These are phyloP conservation scores for Boletus reticulatus DNA, from an alignment of 768 basidiomycete species.

Conservation along the genomic window DNA sequence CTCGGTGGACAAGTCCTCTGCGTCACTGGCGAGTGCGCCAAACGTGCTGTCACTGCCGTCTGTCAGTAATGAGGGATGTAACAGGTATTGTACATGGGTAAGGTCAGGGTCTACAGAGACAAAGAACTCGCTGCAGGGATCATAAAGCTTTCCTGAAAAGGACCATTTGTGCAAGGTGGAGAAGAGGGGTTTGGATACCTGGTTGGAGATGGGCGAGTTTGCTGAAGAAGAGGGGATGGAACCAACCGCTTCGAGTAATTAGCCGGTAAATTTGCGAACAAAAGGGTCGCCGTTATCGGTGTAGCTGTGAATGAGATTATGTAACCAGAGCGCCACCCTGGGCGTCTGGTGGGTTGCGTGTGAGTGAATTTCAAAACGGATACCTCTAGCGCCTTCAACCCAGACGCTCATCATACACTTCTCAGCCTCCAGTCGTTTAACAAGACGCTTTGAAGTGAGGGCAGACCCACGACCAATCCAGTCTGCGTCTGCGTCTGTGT, in stretches of 20 bases:
- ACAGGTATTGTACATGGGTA: conserved; percentile 59
- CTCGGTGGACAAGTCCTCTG: conserved; percentile 54
- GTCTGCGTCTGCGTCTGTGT: conserved; percentile 10
- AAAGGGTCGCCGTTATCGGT: conserved; percentile 99
- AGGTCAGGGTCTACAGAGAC: conserved; percentile 85
- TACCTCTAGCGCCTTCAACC: too few species aligned
- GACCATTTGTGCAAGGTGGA: conserved; percentile 91
- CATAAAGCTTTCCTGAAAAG: conserved; percentile 92
- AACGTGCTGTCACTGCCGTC: conserved; percentile 65
- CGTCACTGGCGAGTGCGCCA: conserved; percentile 49
- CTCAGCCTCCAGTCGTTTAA: conserved; percentile 91
- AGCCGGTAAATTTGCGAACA: conserved; percentile 85
- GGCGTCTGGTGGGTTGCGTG: conserved; percentile 43
- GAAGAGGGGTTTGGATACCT: conserved; percentile 98
- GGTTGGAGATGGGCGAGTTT: not conserved
- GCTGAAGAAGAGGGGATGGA: not conserved
- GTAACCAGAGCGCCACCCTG: conserved; percentile 92
- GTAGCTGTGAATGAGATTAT: conserved; percentile 92
- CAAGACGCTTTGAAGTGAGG: conserved; percentile 80
- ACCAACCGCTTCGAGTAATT: conserved; percentile 81
- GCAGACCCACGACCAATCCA: conserved; percentile 49
- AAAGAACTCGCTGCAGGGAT: conserved; percentile 96
- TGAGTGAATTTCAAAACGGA: too few species aligned
- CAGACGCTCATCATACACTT: conserved; percentile 86
- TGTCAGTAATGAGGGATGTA: conserved; percentile 60